Base-by-base conservation (phyloP, 73 alveolate species). In the Paraurostyla sp. region DNA sequence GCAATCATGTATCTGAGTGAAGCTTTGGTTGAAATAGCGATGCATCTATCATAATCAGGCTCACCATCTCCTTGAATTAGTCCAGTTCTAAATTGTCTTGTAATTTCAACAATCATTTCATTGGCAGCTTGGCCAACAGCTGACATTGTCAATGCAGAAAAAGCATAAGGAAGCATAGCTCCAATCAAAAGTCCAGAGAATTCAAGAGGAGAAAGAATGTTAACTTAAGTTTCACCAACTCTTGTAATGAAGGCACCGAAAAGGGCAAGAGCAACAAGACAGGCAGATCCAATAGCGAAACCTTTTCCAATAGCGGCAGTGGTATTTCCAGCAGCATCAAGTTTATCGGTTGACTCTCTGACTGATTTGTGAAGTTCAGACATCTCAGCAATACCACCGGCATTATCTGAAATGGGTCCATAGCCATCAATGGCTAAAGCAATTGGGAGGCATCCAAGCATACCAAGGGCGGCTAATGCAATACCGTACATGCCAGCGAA, bases 301-400 rank as follows among this genome's bases (percentile, higher is more conserved):
- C 99, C 99, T 85, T 97, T 97, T 25, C 99, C 98, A 50, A 95
- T 93, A 65, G 99, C 99, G 22, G 99, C 99, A 36, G 99, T 95
- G 52, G 98, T 95, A 91, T 96, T 96, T 18, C 99, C 99, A 38
- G 99, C 99, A n/a, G 99, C 99, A 83, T 97, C 99, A 33, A 97
- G 94, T 57, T 96, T 97, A 65, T 97, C 99, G 57, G 99, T 97
- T 54, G 88, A 85, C 73, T 93, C 89, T 82, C 99, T 96, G 84
- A 96, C 97, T 69, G 88, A 69, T 76, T 93, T 93, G 50, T 88
- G 97, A 86, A 96, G 93, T 65, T 92, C 98, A 35, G 97, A 73
- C 98, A 97, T 96, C 93, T 97, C 99, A 54, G 98, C 99, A 73
- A 97, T 97, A 89, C 99, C 99, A 25, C 99, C 99, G 56, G 99